Percentiles rank a stretch among this genome's conserved stretches.
phyloP scores from a whole-genome alignment of 1,139 yeast species.

The Barnettozyma hawaiiensis region DNA sequence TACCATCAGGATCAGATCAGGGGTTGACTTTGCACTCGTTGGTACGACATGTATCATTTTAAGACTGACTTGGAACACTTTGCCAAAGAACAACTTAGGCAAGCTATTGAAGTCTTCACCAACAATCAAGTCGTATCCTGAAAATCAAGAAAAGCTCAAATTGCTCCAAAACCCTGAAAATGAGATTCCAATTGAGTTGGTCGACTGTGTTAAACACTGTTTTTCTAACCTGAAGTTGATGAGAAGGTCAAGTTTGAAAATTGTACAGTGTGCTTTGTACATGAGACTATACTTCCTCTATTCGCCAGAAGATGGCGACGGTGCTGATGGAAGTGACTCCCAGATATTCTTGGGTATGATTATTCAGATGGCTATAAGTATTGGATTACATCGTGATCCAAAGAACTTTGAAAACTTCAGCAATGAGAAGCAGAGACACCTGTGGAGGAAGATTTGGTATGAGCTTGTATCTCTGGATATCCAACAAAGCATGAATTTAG shows the following conservation, averaged over 20 bases:
- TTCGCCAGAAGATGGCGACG: conserved; percentile 47
- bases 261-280: conserved; percentile 45
- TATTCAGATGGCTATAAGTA: conserved; percentile 48
- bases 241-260: conserved; percentile 35
- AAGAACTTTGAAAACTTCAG: conserved; percentile 34
- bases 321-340: conserved; percentile 43
- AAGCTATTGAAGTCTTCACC: conserved; percentile 14
- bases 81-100: conserved; percentile 34
- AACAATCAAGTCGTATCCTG: conserved; percentile 18
- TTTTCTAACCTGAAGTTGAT: conserved; percentile 32
- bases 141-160: conserved; percentile 11
- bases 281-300: conserved; percentile 42
- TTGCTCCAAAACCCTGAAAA: conserved; percentile 20
- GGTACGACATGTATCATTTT: conserved; percentile 44
- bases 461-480: conserved; percentile 40
- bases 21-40: conserved; percentile 27
- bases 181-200: conserved; percentile 21
- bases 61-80: conserved; percentile 44
- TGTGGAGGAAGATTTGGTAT: conserved; percentile 46
- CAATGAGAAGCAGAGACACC: conserved; percentile 26
- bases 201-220: conserved; percentile 31
- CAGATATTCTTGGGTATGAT: conserved; percentile 38
- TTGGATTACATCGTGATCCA: conserved; percentile 53
- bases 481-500: conserved; percentile 37
- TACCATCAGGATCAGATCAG: conserved; percentile 20